Percentiles rank a stretch among this genome's conserved stretches.
Conservation (phyloP, 495 filamentous ascomycete species). For the Hypoxylon subgilvum region DNA sequence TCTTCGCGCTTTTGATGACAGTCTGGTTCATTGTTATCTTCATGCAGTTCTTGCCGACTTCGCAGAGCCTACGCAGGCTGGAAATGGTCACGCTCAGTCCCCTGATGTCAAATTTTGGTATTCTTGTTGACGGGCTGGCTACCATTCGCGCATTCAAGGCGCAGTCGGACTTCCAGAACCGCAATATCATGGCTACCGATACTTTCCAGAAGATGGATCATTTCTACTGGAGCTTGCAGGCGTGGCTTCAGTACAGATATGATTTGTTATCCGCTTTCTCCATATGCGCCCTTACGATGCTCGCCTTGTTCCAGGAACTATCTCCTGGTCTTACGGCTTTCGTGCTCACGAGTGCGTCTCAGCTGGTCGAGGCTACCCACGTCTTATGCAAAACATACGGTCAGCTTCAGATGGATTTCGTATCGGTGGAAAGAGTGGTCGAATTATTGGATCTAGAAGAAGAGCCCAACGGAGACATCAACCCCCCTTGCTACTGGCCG, state of each 20-base stretch:
- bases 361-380: conserved; percentile 73
- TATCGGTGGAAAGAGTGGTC: conserved; percentile 82
- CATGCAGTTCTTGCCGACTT: conserved; percentile 75
- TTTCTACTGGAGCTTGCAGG: conserved; percentile 86
- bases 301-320: conserved; percentile 72
- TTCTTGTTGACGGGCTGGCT: conserved; percentile 75
- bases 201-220: conserved; percentile 91
- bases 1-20: conserved; percentile 69
- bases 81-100: conserved; percentile 86
- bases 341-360: conserved; percentile 66
- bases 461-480: conserved; percentile 67
- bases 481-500: conserved; percentile 79
- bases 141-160: conserved; percentile 80
- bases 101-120: conserved; percentile 84
- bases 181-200: conserved; percentile 77
- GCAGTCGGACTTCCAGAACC: conserved; percentile 73
- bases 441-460: conserved; percentile 77
- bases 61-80: conserved; percentile 77
- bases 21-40: conserved; percentile 71
- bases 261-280: conserved; percentile 71
- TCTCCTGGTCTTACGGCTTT: conserved; percentile 79
- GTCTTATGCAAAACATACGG: conserved; percentile 75
- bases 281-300: conserved; percentile 70
- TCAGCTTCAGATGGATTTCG: conserved; percentile 86
- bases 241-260: conserved; percentile 81